Evolutionary conservation across 495 filamentous ascomycete species (phyloP).

Genomic region (Talaromyces proteolyticus): DNA sequence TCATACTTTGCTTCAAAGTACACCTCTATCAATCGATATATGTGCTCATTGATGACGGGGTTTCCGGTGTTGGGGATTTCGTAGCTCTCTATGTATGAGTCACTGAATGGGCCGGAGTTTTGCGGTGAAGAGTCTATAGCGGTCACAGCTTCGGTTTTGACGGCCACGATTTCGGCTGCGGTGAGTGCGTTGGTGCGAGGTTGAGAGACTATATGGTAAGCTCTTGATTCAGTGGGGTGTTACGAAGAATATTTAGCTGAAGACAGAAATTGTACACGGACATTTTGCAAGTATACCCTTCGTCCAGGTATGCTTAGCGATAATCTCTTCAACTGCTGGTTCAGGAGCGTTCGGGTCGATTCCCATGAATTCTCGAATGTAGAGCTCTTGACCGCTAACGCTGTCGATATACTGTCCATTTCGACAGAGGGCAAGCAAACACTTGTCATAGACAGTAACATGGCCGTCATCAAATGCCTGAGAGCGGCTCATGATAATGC

Average conservation of each 20-base stretch:
- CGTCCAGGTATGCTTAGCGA: slow-evolving; percentile 12
- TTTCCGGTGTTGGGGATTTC: not conserved
- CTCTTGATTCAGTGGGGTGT: no score
- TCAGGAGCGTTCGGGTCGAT: slow-evolving; percentile 14
- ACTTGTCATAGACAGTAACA: slow-evolving; percentile 34
- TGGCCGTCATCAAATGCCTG: slow-evolving; percentile 29
- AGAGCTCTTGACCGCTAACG: slow-evolving; percentile 29
- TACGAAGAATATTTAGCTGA: not conserved
- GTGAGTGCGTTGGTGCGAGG: no score
- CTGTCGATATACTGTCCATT: slow-evolving; percentile 18
- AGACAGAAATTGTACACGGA: slow-evolving; percentile 6
- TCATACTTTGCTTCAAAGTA: slow-evolving; percentile 34
- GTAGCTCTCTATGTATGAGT: not conserved
- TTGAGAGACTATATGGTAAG: no score
- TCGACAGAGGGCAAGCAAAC: slow-evolving; percentile 25
- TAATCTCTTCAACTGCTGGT: slow-evolving; percentile 7
- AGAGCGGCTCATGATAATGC: slow-evolving; percentile 26
- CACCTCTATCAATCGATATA: slow-evolving; percentile 25
- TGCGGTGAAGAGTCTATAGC: no score
- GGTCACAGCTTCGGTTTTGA: no score
- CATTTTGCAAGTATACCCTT: slow-evolving; percentile 11
- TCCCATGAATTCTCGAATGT: slow-evolving; percentile 32
- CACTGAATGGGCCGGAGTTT: not conserved
- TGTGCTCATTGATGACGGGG: slow-evolving; percentile 5
- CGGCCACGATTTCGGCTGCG: no score